Evolutionary conservation across 176 grass and related monocot genomes (phyloP), one percentile per base, ranked within the genome.

Genomic region (Areca catechu): DNA sequence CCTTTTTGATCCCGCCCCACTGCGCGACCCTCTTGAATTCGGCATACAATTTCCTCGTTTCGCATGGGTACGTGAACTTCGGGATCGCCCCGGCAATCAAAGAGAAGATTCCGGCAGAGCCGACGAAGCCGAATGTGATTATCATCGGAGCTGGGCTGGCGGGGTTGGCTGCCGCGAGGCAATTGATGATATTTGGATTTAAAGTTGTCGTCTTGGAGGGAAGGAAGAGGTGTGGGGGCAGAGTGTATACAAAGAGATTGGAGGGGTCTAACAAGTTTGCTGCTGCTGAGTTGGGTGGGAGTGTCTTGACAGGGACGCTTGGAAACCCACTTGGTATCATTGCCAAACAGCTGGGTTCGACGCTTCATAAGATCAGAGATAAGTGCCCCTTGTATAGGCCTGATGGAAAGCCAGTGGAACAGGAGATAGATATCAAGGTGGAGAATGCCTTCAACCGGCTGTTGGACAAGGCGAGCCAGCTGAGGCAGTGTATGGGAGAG

Each of bases 241-340:
- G 93, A 4, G 93, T 98, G 67, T 98, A 98, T 62, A 98, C 87
- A 1, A 98, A 98, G 77, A 90, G 77, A 67, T 88, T 98, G 93
- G 93, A 98, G 67, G 91, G 87, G 1, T 50, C 74, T 61, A 79
- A 80, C 30, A 83, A 76, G 7, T 85, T 34, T 16, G 93, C 93
- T 53, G 76, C 83, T n/a, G 78, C 76, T 15, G 93, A 98, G 61
- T 80, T 98, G n/a, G 93, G 93, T 0, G 93, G 87, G 19, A 92
- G 93, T 10, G 93, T 98, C 24, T 79, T 98, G 48, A 98, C 93
- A 0, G 93, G 93, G 3, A 91, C 83, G 3, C 77, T 74, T 19
- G 93, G 86, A 18, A 95, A 97, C 57, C 92, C 93, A 0, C 77
- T 95, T 0, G 76, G 76, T 3, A 82, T 91, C 66, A 82, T 97